phyloP scores from a whole-genome alignment of 1,139 yeast species.

The Scheffersomyces quercinus region DNA sequence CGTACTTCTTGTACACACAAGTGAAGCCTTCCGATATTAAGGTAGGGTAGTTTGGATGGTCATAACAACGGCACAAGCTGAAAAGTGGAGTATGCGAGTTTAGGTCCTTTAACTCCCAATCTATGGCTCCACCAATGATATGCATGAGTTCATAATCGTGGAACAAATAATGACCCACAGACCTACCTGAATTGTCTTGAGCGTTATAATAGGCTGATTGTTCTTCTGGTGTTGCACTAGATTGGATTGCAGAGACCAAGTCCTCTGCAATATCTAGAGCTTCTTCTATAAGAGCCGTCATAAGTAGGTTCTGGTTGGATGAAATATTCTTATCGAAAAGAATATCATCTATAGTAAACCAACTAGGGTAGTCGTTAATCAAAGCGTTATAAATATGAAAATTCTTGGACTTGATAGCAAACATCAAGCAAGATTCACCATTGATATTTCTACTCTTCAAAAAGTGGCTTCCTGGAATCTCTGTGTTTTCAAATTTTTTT shows the following conservation, averaged over 20 bases:
- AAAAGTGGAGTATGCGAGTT: slow-evolving; percentile 81
- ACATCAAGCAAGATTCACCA: slow-evolving; percentile 70
- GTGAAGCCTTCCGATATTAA: slow-evolving; percentile 51
- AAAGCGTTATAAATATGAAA: slow-evolving; percentile 48
- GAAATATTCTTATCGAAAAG: slow-evolving; percentile 59
- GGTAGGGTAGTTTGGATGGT: slow-evolving; percentile 60
- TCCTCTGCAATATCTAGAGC: slow-evolving; percentile 47
- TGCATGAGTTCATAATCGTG: slow-evolving; percentile 57
- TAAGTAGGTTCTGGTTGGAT: slow-evolving; percentile 54
- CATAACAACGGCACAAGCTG: slow-evolving; percentile 77
- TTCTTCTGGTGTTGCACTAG: slow-evolving; percentile 46
- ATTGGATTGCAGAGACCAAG: slow-evolving; percentile 47
- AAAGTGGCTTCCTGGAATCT: slow-evolving; percentile 40
- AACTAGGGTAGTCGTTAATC: slow-evolving; percentile 39
- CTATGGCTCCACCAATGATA: slow-evolving; percentile 54
- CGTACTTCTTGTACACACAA: slow-evolving; percentile 46
- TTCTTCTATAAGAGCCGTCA: slow-evolving; percentile 60
- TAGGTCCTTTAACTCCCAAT: slow-evolving; percentile 72
- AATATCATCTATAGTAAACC: slow-evolving; percentile 67
- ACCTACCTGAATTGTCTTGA: slow-evolving; percentile 54
- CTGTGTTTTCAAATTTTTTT: slow-evolving; percentile 4
- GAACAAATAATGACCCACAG: slow-evolving; percentile 74
- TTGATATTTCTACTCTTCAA: slow-evolving; percentile 52
- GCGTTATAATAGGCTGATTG: slow-evolving; percentile 50
- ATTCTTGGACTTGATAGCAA: slow-evolving; percentile 49